phyloP scores from a whole-genome alignment of 495 filamentous ascomycete species.

The Penicillium herquei region DNA sequence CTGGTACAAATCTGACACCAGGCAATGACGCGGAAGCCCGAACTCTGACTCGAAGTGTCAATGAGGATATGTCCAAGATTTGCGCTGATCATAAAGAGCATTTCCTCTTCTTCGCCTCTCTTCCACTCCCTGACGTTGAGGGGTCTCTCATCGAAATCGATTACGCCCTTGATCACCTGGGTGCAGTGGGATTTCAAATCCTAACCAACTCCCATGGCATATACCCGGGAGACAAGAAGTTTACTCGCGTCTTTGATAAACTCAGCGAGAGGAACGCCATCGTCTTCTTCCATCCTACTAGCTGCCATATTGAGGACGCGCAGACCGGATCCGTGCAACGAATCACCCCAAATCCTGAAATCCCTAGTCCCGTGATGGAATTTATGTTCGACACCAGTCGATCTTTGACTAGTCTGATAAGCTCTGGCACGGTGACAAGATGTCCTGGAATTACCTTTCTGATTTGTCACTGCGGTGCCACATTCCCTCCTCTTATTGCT shows the following conservation, averaged over 20 bases:
- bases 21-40: slow-evolving; percentile 29
- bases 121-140: slow-evolving; percentile 48
- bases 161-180: slow-evolving; percentile 32
- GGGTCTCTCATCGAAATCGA: slow-evolving; percentile 45
- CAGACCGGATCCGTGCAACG: slow-evolving; percentile 5
- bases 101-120: slow-evolving; percentile 50
- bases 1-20: slow-evolving; percentile 44
- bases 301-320: slow-evolving; percentile 15
- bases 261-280: slow-evolving; percentile 33
- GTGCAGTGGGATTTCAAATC: slow-evolving; percentile 49
- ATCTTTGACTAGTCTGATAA: slow-evolving; percentile 47
- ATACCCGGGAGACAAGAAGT: slow-evolving; percentile 47
- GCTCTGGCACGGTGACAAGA: slow-evolving; percentile 41
- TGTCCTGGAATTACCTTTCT: slow-evolving; percentile 47
- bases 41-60: slow-evolving; percentile 30
- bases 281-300: slow-evolving; percentile 56
- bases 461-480: slow-evolving; percentile 49
- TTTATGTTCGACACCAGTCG: slow-evolving; percentile 57
- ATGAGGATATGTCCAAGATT: slow-evolving; percentile 41
- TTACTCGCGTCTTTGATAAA: slow-evolving; percentile 41
- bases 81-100: slow-evolving; percentile 31
- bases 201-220: slow-evolving; percentile 48
- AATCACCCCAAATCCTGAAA: slow-evolving; percentile 26
- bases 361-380: slow-evolving; percentile 51
- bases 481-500: slow-evolving; percentile 42